Evolutionary conservation across 2,329 filamentous ascomycete genomes (phyloP), one percentile per base, ranked within the genome.

Genomic region (Penicillium freii): DNA sequence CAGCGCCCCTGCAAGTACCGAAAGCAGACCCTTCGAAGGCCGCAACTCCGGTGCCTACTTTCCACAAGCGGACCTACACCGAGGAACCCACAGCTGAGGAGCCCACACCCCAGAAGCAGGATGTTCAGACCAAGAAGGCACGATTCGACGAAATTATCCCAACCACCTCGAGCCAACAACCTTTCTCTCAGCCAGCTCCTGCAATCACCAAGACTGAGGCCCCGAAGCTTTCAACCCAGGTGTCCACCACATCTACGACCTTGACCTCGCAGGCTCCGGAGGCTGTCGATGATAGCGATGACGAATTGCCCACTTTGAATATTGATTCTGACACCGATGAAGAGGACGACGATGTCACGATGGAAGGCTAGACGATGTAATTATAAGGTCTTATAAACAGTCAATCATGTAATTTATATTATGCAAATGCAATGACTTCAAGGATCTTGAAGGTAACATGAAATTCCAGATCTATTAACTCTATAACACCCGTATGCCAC

Each of bases 251-350:
- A 31, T 39, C 66, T 27, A 45, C 55, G 11, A 43, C 58, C 17
- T 27, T 59, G 36, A 44, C 47, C 5, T n/a, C 51, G 7, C 50
- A 59, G 9, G 54, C 55, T 38, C 38, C 57, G 29, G 62, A 64
- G 31, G 62, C 64, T 19, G 75, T 71, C 29, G 75, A 77, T 50
- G 75, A 75, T 33, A 79, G 76, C 57, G 80, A 78, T 57, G 79
- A 79, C 60, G 80, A 81, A 53, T 75, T 81, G 59, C 80, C 80
- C 2, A 73, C 76, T 31, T 69, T 82, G 40, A 75, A 80, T 57
- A 65, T 78, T n/a, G 77, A 77, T 19, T 64, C 76, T n/a, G 78
- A 79, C 61, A 78, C 77, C 4, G 76, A 77, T 47, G 76, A 78
- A 33, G 77, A 78, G 5, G 75, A 79, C 8, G 72, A 75, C 8